Base-by-base conservation (phyloP, 495 filamentous ascomycete species). In the Aspergillus steynii region DNA sequence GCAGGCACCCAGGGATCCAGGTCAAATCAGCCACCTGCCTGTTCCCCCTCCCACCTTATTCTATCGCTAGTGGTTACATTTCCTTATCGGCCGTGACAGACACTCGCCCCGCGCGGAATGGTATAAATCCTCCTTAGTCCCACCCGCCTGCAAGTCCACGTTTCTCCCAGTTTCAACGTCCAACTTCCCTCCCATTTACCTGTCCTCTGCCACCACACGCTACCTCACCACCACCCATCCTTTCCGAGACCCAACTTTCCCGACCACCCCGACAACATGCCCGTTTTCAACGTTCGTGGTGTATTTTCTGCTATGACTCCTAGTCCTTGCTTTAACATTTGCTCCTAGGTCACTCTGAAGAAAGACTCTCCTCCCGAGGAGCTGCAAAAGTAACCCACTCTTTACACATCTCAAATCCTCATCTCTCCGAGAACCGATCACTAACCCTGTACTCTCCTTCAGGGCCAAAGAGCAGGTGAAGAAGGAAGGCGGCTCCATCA, bases 401-500 rank as follows among this genome's bases (percentile, higher is more conserved):
- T 20, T 55, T 9, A 20, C 7, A 20, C 28, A 14, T 25, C 49
- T 12, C 3, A 42, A 8, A 32, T 25, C 28, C 48, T 29, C 31
- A 34, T 58, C 34, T 5, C 27, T 47, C 29, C 20, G 28, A n/a
- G 20, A 2, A 46, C 29, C 37, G 29, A n/a, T 53, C 9, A 47
- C 65, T 67, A 50, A 71, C 52, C 27, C 7, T 14, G 31, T 29
- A 52, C 34, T 53, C 20, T 29, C 50, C 9, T 31, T 50, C 66
- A 92, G 89, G 60, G 88, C 90, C 61, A 96, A 96, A 85, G 75
- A 90, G 61, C 66, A 83, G 1, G 87, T 86, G 54, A 73, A 68
- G 49, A 78, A 84, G 32, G 84, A 92, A 65, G 93, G 93, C 60
- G 95, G 93, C 61, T 83, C 82, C 68, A 93, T 97, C 76, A 85